Base-by-base conservation (phyloP, 768 basidiomycete species). In the Baorangia bicolor region DNA sequence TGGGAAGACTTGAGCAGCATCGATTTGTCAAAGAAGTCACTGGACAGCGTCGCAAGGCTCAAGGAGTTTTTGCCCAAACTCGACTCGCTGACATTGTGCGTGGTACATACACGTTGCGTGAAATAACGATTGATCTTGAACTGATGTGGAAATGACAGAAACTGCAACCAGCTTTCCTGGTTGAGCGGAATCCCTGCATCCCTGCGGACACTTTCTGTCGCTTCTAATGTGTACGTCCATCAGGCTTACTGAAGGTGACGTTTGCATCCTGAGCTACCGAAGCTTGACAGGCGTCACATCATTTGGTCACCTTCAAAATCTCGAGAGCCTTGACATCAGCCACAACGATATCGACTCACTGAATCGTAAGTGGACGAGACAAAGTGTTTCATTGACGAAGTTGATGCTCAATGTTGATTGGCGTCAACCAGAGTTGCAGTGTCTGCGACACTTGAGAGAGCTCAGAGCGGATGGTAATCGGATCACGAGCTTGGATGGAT, bases 301-400 rank as follows among this genome's bases (percentile, higher is more conserved):
- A 25, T 96, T 92, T 73, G 80, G 81, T 68, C 94, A 98, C 72
- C 78, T 99, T 64, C 75, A 79, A 34, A 90, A 92, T 68, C 79
- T 99, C 39, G 92, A 94, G 73, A 84, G 82, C 64, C 80, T 99
- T 66, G 94, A 99, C 74, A 85, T 99, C 58, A 94, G 92, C 70
- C 72, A 84, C 65, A 98, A 98, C 71, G 82, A 91, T 60, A 80
- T 98, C 49, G 93, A 96, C 57, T 91, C 91, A 9, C 77, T 98
- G 53, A 81, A 79, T 46, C 92, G 92, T 96, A 72, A 74, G 92
- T 86, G 37, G 40, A 40, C 49, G 31, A 48, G 14, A 44, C 13
- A 21, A 16, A 33, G 3, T 30, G 33, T 21, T 3, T 53, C 23
- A 30, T 53, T 34, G 3, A 14, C 34, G 13, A 43, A 25, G 38